Conservation (phyloP, 2,329 filamentous ascomycete species). For the Diaporthe aspalathi region DNA sequence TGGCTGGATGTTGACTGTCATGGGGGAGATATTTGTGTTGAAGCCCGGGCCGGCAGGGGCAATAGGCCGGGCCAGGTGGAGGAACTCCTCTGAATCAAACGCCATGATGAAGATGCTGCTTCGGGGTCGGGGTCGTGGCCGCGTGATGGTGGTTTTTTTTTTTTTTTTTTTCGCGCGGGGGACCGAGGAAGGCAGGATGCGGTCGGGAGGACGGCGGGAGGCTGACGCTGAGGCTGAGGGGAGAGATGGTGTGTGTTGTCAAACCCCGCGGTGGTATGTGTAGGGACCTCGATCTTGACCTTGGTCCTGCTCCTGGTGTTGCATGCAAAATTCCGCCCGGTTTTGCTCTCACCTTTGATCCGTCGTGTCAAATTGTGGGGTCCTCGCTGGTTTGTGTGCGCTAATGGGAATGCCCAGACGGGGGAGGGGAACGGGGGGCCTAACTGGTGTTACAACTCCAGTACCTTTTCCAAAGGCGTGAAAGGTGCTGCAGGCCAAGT, state of each 20-base stretch:
- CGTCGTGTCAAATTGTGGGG: slow-evolving; percentile 38
- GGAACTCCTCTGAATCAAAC: slow-evolving; percentile 82
- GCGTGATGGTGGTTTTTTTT: slow-evolving; percentile 39
- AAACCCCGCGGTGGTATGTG: slow-evolving; percentile 38
- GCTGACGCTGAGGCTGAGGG: slow-evolving; percentile 38
- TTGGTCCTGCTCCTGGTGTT: slow-evolving; percentile 36
- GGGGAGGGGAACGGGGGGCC: slow-evolving; percentile 10
- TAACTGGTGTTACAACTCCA: no score
- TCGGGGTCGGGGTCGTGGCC: slow-evolving; percentile 32
- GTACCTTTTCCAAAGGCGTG: neutral
- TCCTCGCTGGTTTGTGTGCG: slow-evolving; percentile 36
- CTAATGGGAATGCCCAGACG: slow-evolving; percentile 25
- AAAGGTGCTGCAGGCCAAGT: neutral
- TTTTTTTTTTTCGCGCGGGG: slow-evolving; percentile 38
- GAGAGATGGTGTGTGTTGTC: slow-evolving; percentile 29
- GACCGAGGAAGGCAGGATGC: slow-evolving; percentile 38
- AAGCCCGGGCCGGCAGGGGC: slow-evolving; percentile 83
- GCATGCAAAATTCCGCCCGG: slow-evolving; percentile 51
- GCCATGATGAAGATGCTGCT: slow-evolving; percentile 75
- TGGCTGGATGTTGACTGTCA: slow-evolving; percentile 94
- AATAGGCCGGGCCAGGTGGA: slow-evolving; percentile 93
- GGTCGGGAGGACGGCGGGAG: slow-evolving; percentile 40
- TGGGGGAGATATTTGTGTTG: slow-evolving; percentile 87
- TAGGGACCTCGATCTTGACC: slow-evolving; percentile 32
- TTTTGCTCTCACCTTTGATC: slow-evolving; percentile 44